Evolutionary conservation across 1,284 basidiomycete genomes (phyloP), one percentile per base, ranked within the genome.

Genomic region (Trichosporon asahii): DNA sequence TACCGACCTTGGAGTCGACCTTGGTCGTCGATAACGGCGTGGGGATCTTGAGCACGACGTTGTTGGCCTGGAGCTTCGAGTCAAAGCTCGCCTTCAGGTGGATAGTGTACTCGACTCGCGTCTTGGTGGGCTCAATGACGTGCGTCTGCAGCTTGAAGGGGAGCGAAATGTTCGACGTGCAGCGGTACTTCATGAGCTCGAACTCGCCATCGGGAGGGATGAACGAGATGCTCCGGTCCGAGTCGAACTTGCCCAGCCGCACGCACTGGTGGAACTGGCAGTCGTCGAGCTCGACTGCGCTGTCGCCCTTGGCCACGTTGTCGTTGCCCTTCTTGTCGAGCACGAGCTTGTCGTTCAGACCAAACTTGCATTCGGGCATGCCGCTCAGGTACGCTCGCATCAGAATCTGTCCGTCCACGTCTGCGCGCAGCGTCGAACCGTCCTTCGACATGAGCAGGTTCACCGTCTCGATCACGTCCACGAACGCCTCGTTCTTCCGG

Each of bases 201-300:
- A 99, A 99, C 82, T 99, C 97, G 53, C 97, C 97, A 79, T 99
- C 97, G 0, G 97, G 97, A 0, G 97, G 97, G 64, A 99, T 91
- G 82, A 99, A 99, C 77, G 91, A 93, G 84, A 99, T 98, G 3
- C 92, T 94, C 55, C 96, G 88, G 73, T 90, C 91, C 15, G 91
- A 90, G 80, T 98, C 95, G 82, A 98, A 98, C 83, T 95, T 95
- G 75, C 91, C 91, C 53, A 99, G 85, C 70, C 94, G 89, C 53
- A 99, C 97, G 83, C 97, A 99, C 83, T 99, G 97, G 78, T 99
- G 97, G 86, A 99, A 99, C 73, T 94, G 92, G 82, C 96, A 98
- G 80, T 99, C 96, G 79, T 98, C 96, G 57, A 99, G 86, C 82
- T 98, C 94, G 46, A 98, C 95, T 0, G 93, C 92, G 75, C 93